Evolutionary conservation across 2,329 filamentous ascomycete genomes (phyloP).

Genomic region (Alternaria burnsii): DNA sequence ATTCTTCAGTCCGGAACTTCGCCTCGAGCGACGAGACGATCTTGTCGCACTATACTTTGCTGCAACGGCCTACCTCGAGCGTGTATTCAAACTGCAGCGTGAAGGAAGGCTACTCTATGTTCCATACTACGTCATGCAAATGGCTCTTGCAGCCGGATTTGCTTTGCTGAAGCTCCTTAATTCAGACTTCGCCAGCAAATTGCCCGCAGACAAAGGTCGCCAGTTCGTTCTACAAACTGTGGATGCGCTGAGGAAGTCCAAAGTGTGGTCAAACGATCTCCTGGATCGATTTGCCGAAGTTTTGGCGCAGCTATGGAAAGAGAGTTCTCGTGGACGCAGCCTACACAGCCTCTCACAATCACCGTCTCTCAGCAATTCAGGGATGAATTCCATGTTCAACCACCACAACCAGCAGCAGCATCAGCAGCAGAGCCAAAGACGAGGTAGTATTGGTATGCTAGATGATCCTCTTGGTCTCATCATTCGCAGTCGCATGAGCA

Average conservation of each 20-base stretch:
- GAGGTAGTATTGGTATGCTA: conserved; percentile 49
- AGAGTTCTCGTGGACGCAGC: conserved; percentile 50
- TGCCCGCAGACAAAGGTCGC: conserved; percentile 70
- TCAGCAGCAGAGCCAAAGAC: conserved; percentile 32
- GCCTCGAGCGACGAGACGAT: conserved; percentile 67
- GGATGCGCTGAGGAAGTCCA: conserved; percentile 73
- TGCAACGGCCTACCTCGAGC: conserved; percentile 72
- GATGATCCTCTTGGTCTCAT: conserved; percentile 81
- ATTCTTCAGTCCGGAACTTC: conserved; percentile 80
- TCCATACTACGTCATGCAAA: conserved; percentile 82
- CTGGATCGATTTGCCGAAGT: conserved; percentile 82
- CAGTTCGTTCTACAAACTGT: conserved; percentile 76
- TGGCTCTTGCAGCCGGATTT: conserved; percentile 83
- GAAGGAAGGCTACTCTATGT: conserved; percentile 70
- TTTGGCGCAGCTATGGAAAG: conserved; percentile 89
- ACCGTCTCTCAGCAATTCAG: conserved; percentile 44
- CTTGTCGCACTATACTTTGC: conserved; percentile 79
- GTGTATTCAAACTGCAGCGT: conserved; percentile 61
- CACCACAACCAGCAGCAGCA: conserved; percentile 33
- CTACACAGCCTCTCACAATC: conserved; percentile 50
- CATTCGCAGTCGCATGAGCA: conserved; percentile 83
- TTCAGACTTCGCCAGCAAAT: conserved; percentile 74
- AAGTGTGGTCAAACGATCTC: conserved; percentile 79
- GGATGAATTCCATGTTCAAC: conserved; percentile 46
- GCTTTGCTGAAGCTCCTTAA: conserved; percentile 79